Evolutionary conservation across 805 yeast genomes (phyloP), one percentile per base, ranked within the genome.

Genomic region (Kockiozyma suomiensis): DNA sequence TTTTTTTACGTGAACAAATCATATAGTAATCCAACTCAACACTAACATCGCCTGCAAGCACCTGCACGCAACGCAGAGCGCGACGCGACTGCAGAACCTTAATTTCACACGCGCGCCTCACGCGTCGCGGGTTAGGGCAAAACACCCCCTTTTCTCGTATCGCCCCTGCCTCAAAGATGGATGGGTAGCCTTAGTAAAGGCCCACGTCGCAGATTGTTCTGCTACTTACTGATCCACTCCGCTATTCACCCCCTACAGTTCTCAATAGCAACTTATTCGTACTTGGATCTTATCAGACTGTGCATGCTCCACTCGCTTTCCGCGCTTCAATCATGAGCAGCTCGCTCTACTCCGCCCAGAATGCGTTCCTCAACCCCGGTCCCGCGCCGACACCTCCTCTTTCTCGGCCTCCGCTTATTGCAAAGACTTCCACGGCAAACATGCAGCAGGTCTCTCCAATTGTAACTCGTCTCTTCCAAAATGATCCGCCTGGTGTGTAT

Each of bases 311-410:
- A 8, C 19, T 26, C 26, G 40, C 38, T 3, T 12, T 7, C 56
- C 5, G 43, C 42, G 41, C 43, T 19, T 15, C 19, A 3, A 23
- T 17, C 48, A 43, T 45, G 55, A 53, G 48, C 50, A 28, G 65
- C 26, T 62, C 65, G 19, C 52, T 62, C 26, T 62, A 59, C 51
- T 26, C 61, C 40, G 5, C 50, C 13, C 58, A 62, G 40, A 59
- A 75, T 52, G 84, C 81, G 61, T 82, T 82, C 70, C 75, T 80
- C 62, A 80, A 81, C 67, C 78, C 82, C 37, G 84, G 85, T 0
- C 84, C 84, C 23, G 84, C 85, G 23, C 85, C 85, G 21, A 73
- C 76, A 61, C 85, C 85, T 4, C 56, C 58, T 13, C n/a, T 42
- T 43, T 30, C 46, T 13, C 38, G 65, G 12, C 65, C 65, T 17